Evolutionary conservation across 1,284 basidiomycete species (phyloP).

Genomic region (Naganishia albida): DNA sequence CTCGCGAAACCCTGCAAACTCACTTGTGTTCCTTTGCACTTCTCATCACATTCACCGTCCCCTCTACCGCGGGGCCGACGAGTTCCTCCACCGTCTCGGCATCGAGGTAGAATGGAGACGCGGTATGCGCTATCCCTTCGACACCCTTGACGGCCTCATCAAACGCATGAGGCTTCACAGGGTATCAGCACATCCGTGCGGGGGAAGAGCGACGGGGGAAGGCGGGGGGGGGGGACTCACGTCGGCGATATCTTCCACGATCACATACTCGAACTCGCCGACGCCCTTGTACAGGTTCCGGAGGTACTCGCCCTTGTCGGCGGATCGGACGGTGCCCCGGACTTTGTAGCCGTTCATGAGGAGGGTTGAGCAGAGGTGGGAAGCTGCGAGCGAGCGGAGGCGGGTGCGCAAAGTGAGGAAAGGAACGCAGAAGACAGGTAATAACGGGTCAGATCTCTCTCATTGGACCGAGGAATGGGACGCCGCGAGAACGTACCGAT

Average conservation of each 20-base stretch:
- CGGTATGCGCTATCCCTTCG: conserved; percentile 59
- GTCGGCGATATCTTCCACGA: conserved; percentile 63
- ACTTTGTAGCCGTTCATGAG: conserved; percentile 55
- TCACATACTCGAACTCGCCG: conserved; percentile 59
- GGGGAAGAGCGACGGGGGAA: background rate
- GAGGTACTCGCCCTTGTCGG: conserved; percentile 60
- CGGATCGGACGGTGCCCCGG: conserved; percentile 62
- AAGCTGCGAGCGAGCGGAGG: conserved; percentile 33
- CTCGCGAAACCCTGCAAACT: too few relatives aligned
- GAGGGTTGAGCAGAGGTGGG: conserved; percentile 43
- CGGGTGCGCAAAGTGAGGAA: background rate
- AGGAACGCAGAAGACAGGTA: too few relatives aligned
- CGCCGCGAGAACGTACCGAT: conserved; percentile 44
- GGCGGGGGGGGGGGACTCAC: conserved; percentile 32
- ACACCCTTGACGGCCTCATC: conserved; percentile 69
- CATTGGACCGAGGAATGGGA: background rate
- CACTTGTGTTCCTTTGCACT: conserved; percentile 61
- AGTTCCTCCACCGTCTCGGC: conserved; percentile 56
- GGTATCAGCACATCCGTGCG: background rate
- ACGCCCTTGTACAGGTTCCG: conserved; percentile 58
- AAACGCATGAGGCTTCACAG: conserved; percentile 62
- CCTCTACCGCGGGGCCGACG: conserved; percentile 65
- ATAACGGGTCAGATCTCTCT: background rate
- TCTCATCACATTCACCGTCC: conserved; percentile 63
- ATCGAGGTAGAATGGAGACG: conserved; percentile 43